These are phyloP conservation scores for Trametes cubensis DNA, from an alignment of 768 basidiomycete genomes.

Conservation along the genomic window DNA sequence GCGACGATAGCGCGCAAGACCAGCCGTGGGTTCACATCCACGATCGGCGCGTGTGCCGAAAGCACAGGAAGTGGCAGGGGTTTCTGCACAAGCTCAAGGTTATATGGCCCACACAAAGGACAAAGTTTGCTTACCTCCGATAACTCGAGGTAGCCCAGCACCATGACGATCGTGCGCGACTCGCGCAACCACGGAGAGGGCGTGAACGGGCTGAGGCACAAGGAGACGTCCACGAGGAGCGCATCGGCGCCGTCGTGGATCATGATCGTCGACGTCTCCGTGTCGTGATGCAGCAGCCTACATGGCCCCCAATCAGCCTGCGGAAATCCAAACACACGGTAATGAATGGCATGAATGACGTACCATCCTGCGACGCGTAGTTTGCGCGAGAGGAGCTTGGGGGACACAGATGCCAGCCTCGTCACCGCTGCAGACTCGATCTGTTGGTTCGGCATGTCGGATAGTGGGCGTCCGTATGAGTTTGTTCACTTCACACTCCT, in stretches of 20 bases:
- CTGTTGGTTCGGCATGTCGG: slow-evolving; percentile 22
- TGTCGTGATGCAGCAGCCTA: slow-evolving; percentile 64
- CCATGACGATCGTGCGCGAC: slow-evolving; percentile 51
- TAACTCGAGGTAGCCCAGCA: slow-evolving; percentile 60
- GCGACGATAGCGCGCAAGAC: slow-evolving; percentile 59
- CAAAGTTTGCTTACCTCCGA: slow-evolving; percentile 41
- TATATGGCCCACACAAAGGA: no score
- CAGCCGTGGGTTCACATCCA: slow-evolving; percentile 44
- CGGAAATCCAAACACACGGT: no score
- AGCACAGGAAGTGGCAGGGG: slow-evolving; percentile 15
- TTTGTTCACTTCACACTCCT: no score
- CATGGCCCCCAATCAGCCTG: slow-evolving; percentile 1
- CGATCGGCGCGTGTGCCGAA: slow-evolving; percentile 19
- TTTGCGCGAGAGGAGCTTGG: slow-evolving; percentile 50
- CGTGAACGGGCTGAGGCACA: slow-evolving; percentile 46
- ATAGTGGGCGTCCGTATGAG: neutral
- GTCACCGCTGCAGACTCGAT: slow-evolving; percentile 35
- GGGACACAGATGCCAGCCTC: slow-evolving; percentile 44
- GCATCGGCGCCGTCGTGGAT: slow-evolving; percentile 54
- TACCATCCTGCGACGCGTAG: slow-evolving; percentile 64
- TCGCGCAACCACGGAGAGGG: slow-evolving; percentile 53
- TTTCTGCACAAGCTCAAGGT: no score
- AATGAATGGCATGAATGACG: no score
- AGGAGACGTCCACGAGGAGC: slow-evolving; percentile 58
- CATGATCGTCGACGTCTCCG: slow-evolving; percentile 46